Conservation (phyloP, 148 eudicot species). For the Pouteria glomerata region DNA sequence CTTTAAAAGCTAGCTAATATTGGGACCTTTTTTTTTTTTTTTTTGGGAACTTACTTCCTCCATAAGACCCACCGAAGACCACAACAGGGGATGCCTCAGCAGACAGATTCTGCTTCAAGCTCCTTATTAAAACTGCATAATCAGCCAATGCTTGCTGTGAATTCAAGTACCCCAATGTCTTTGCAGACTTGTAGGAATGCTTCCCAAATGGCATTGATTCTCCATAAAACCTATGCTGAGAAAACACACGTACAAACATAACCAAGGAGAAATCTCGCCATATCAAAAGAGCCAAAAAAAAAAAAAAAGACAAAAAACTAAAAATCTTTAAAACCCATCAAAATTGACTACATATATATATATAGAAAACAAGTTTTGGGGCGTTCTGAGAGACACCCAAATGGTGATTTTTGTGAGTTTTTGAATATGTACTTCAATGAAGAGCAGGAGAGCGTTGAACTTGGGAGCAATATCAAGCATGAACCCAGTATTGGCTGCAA, state of each 20-base stretch:
- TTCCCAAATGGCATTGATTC: conserved; percentile 47
- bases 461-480: conserved; percentile 50
- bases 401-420: not conserved
- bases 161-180: conserved; percentile 37
- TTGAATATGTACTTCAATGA: conserved; percentile 33
- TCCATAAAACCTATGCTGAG: conserved; percentile 49
- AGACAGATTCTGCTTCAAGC: conserved; percentile 39
- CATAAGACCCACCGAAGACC: conserved; percentile 52
- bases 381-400: not conserved
- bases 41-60: conserved; percentile 53
- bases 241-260: conserved; percentile 1
- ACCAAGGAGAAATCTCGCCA: not conserved
- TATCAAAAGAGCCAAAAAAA: not conserved
- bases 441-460: conserved; percentile 40
- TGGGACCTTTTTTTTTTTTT: not conserved
- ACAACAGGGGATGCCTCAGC: conserved; percentile 45
- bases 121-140: conserved; percentile 33
- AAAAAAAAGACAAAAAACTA: not conserved
- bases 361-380: too few relatives aligned
- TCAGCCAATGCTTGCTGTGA: conserved; percentile 51
- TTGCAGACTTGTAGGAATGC: conserved; percentile 27
- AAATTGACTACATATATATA: not conserved
- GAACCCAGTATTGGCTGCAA: conserved; percentile 42
- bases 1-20: too few relatives aligned
- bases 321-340: conserved; percentile 1